Evolutionary conservation across 176 grass and related monocot genomes (phyloP), one percentile per base, ranked within the genome.

Genomic region (Rhynchospora tenuis): DNA sequence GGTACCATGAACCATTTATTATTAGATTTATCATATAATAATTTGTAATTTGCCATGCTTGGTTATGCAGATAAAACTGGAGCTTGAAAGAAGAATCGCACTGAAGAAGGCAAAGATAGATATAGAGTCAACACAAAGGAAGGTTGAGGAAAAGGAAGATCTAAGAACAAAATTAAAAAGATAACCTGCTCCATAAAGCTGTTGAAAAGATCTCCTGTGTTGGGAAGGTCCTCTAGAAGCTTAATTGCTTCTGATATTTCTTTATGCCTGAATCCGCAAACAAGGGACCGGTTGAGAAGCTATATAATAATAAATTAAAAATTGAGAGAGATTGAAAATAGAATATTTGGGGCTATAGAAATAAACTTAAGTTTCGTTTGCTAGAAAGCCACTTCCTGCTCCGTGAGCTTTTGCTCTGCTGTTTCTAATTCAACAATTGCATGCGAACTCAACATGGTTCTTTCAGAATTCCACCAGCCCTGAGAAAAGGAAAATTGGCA

Each of bases 121-220:
- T 38, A 90, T 97, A 85, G 82, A 64, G 29, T 69, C 59, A 4
- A 71, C 86, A 64, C 84, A 91, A 84, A 88, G 69, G 84, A 91
- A 85, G 89, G 91, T 89, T 62, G 88, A 91, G n/a, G 87, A 90
- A 81, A 69, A 93, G 76, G 84, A 93, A 87, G 87, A 57, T 86
- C 63, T 88, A 85, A 85, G 86, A 93, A 73, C 88, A 91, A 69
- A 88, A 79, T 75, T 31, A 85, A 84, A 65, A 81, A 90, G 83
- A 88, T 93, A 54, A 59, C 56, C 77, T 15, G 74, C 59, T 86
- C 89, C 83, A 88, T 47, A 91, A 66, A 77, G 82, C 91, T 76
- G 54, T 97, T 75, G 66, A 24, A 81, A 90, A 93, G 51, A 93
- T 97, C 78, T 93, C 86, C 65, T 91, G 66, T 15, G 93, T 81